Evolutionary conservation across 305 asterid genomes (phyloP).

Genomic region (Andrographis paniculata): DNA sequence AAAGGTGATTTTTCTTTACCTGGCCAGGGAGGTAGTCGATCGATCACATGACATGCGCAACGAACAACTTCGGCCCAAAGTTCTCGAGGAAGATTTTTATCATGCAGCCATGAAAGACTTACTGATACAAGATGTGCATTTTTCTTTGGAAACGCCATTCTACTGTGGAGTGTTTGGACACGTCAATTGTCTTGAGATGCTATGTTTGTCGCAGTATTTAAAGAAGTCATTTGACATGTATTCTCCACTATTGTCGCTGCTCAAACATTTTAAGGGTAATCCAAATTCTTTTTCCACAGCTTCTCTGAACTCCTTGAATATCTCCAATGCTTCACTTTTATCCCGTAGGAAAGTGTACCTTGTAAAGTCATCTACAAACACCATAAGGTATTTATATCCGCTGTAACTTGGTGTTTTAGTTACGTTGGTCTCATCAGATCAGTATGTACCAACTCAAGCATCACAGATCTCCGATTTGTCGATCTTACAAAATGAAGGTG

Average conservation of each 20-base stretch:
- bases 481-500: neutral
- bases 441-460: slow-evolving; percentile 10
- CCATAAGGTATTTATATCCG: slow-evolving; percentile 2
- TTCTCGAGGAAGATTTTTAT: too few relatives aligned
- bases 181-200: slow-evolving; percentile 11
- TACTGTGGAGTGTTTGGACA: slow-evolving; percentile 10
- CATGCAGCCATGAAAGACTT: too few relatives aligned
- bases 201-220: neutral
- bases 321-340: slow-evolving; percentile 3
- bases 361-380: slow-evolving; percentile 15
- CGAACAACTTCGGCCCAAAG: too few relatives aligned
- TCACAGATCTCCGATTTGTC: neutral
- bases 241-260: slow-evolving; percentile 16
- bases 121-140: too few relatives aligned
- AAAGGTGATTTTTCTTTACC: too few relatives aligned
- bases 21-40: too few relatives aligned
- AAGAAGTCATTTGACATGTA: slow-evolving; percentile 9
- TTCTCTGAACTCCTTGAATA: slow-evolving; percentile 10
- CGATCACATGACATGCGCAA: too few relatives aligned
- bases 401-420: slow-evolving; percentile 6
- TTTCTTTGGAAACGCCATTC: neutral
- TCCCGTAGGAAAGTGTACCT: slow-evolving; percentile 12
- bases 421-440: slow-evolving; percentile 18
- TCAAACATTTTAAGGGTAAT: neutral
- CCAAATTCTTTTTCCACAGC: slow-evolving; percentile 8